These are phyloP conservation scores for Lasiodiplodia gonubiensis DNA, from an alignment of 2,329 filamentous ascomycete species.

Conservation along the genomic window DNA sequence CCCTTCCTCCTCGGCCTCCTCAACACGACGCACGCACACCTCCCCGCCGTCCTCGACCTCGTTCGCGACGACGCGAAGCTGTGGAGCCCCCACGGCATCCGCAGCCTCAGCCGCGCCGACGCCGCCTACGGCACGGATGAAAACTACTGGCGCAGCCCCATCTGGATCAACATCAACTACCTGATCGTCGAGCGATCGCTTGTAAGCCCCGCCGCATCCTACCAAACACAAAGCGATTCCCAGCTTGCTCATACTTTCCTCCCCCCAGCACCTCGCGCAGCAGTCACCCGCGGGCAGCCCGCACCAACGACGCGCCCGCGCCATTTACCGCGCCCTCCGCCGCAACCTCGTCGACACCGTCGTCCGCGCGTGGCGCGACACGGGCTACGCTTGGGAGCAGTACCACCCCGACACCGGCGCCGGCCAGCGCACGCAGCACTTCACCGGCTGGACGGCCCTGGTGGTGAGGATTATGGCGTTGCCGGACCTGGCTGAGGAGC, in stretches of 20 bases:
- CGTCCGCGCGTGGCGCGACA: constrained; percentile 84
- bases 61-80: constrained; percentile 81
- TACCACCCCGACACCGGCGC: constrained; percentile 91
- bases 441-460: constrained; percentile 97
- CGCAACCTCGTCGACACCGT: constrained; percentile 88
- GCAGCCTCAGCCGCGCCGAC: constrained; percentile 84
- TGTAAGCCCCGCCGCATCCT: constrained; percentile 58
- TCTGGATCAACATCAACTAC: constrained; percentile 97
- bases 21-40: constrained; percentile 68
- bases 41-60: constrained; percentile 77
- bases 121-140: constrained; percentile 86
- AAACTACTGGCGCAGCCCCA: constrained; percentile 94
- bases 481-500: constrained; percentile 61
- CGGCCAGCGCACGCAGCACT: constrained; percentile 96
- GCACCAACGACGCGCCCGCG: constrained; percentile 69
- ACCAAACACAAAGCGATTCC: no score
- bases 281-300: constrained; percentile 63
- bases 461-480: constrained; percentile 98
- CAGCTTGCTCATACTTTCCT: no score
- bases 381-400: constrained; percentile 98
- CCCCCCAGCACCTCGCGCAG: constrained; percentile 66
- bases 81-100: constrained; percentile 84
- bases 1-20: constrained; percentile 88
- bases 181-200: constrained; percentile 76
- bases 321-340: constrained; percentile 78